Conservation (phyloP, 2,329 filamentous ascomycete species). For the Nothophoma quercina region DNA sequence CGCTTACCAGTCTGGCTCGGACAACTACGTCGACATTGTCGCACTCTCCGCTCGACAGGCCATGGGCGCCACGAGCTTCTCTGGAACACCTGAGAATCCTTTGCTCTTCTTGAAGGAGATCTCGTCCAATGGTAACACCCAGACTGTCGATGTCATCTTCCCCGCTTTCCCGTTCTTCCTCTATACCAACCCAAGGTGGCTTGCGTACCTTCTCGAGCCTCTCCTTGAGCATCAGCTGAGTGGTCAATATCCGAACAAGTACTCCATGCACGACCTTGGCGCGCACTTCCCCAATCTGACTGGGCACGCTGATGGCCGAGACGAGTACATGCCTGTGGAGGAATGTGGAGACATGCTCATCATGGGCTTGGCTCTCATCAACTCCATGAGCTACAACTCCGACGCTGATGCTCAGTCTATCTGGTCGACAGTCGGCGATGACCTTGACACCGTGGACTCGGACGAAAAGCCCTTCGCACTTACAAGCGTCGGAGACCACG, state of each 20-base stretch:
- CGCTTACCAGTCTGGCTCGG: conserved; percentile 75
- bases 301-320: conserved; percentile 72
- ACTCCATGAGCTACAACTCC: conserved; percentile 72
- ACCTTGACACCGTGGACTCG: conserved; percentile 26
- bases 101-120: conserved; percentile 87
- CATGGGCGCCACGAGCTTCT: conserved; percentile 78
- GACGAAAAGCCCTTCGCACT: conserved; percentile 58
- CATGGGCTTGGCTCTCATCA: conserved; percentile 79
- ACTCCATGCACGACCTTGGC: conserved; percentile 80
- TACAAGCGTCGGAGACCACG: conserved; percentile 55
- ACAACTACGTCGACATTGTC: conserved; percentile 79
- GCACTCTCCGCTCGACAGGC: conserved; percentile 81
- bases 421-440: conserved; percentile 59
- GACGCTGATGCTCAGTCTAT: conserved; percentile 64
- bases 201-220: conserved; percentile 80
- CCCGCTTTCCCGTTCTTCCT: conserved; percentile 86
- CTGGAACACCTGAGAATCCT: conserved; percentile 73
- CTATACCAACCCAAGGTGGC: conserved; percentile 82
- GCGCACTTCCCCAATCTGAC: conserved; percentile 78
- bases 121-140: conserved; percentile 82
- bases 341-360: conserved; percentile 85
- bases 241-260: conserved; percentile 83
- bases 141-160: conserved; percentile 89
- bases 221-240: conserved; percentile 82
- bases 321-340: conserved; percentile 79